Percentiles rank a stretch among this genome's conserved stretches.
These are phyloP conservation scores for Salicornia ramosissima DNA, from an alignment of 148 eudicot genomes.

Conservation along the genomic window DNA sequence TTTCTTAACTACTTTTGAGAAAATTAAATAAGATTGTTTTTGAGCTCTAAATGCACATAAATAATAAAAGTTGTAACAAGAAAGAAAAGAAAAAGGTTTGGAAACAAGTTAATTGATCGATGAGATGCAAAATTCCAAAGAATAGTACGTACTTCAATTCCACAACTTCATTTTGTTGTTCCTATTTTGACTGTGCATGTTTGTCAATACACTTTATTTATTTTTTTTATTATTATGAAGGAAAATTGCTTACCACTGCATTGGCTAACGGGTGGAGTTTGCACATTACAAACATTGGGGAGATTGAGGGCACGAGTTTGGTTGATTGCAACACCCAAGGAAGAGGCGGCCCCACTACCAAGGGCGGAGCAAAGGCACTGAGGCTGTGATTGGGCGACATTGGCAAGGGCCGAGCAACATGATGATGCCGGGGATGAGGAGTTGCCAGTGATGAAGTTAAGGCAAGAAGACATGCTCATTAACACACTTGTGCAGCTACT, in stretches of 20 bases:
- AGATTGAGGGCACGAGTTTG: conserved; percentile 37
- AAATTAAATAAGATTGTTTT: too few species aligned
- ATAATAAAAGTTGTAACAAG: too few species aligned
- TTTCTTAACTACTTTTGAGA: neutral
- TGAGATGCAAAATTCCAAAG: too few species aligned
- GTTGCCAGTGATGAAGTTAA: conserved; percentile 54
- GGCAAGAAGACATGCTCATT: conserved; percentile 51
- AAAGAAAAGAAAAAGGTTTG: too few species aligned
- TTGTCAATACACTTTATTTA: too few species aligned
- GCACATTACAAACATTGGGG: conserved; percentile 35
- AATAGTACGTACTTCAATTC: too few species aligned
- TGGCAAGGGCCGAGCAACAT: conserved; percentile 47
- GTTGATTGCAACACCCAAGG: conserved; percentile 34
- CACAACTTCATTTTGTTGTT: too few species aligned
- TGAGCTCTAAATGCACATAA: too few species aligned
- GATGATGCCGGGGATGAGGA: conserved; percentile 46
- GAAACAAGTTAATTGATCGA: too few species aligned
- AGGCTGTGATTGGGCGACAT: conserved; percentile 43
- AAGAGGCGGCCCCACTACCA: conserved; percentile 27
- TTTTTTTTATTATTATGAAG: too few species aligned
- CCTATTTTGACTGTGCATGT: too few species aligned
- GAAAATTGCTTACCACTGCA: conserved; percentile 27
- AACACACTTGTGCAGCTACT: conserved; percentile 35
- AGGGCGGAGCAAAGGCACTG: conserved; percentile 44
- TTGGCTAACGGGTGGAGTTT: conserved; percentile 37